Base-by-base conservation (phyloP, 257 asterid species). In the Ajuga chamaepitys region DNA sequence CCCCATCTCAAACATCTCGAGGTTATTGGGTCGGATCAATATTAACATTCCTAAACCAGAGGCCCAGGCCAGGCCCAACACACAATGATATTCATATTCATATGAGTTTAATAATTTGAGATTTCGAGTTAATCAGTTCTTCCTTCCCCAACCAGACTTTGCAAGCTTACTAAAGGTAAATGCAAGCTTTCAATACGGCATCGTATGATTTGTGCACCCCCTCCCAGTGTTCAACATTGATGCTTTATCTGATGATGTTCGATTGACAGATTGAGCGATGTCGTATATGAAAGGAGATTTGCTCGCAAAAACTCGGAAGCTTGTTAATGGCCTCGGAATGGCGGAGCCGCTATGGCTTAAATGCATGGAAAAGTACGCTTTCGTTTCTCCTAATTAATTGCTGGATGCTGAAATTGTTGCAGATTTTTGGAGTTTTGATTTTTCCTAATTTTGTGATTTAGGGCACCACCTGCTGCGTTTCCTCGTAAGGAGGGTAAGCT, bases 301-400 rank as follows among this genome's bases (percentile, higher is more conserved):
- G 82, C 82, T 89, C 41, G 47, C 83, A 7, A 87, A 83, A 77
- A 89, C 95, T 5, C 81, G 91, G 48, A 93, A 84, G 73, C 91
- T 93, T 12, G 99, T 93, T 35, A 89, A 89, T 75, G 97, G 95
- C n/a, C 75, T 84, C 3, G 97, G 93, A n/a, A 87, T 67, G 74
- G 63, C 81, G 9, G 99, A 93, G 67, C 99, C 99, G 7, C 64
- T 78, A n/a, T 93, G 99, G 99, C 95, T 93, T 53, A 93, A 89
- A 80, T 87, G 96, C 64, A 93, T 89, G 97, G 97, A 93, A 80
- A 79, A 84, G 97, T 92, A 52, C 0, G 84, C 62, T 21, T 12
- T 64, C 42, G 16, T 67, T 37, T 5, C 66, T 28, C 40, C 22
- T 17, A 25, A 16, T 21, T 38, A 20, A 13, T 14, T 66, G 24